Conservation (phyloP, 768 basidiomycete species). For the Auricularia heimuer region DNA sequence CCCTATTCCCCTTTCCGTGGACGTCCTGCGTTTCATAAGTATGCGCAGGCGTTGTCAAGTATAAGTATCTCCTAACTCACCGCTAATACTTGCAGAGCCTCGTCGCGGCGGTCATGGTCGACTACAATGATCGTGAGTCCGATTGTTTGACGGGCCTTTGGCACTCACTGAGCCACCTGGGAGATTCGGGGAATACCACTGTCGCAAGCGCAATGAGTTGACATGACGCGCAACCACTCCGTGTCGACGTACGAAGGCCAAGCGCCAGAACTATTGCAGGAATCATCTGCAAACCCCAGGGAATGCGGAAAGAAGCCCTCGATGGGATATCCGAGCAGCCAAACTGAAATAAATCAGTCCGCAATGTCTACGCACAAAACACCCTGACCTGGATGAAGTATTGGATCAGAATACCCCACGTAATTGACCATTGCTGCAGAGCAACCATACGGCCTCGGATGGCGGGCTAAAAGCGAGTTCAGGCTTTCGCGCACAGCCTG, state of each 20-base stretch:
- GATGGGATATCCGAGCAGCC: slow-evolving; percentile 67
- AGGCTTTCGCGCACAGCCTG: slow-evolving; percentile 6
- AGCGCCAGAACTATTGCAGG: slow-evolving; percentile 59
- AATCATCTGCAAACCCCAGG: slow-evolving; percentile 73
- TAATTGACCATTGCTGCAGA: slow-evolving; percentile 68
- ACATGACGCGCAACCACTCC: slow-evolving; percentile 28
- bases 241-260: slow-evolving; percentile 55
- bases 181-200: slow-evolving; percentile 29
- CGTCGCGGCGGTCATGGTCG: slow-evolving; percentile 48
- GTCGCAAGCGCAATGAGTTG: not conserved
- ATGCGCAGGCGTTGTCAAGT: no score
- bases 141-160: not conserved
- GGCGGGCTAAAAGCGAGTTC: slow-evolving; percentile 32
- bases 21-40: slow-evolving; percentile 31
- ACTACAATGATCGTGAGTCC: slow-evolving; percentile 16
- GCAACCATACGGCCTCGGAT: slow-evolving; percentile 71
- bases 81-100: slow-evolving; percentile 62
- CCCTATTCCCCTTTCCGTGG: slow-evolving; percentile 51
- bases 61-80: no score
- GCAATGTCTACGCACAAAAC: slow-evolving; percentile 3
- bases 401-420: slow-evolving; percentile 69
- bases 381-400: slow-evolving; percentile 47
- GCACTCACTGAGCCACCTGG: slow-evolving; percentile 43
- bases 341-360: slow-evolving; percentile 16
- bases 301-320: slow-evolving; percentile 65